Evolutionary conservation across 345 rosid species (phyloP).

Genomic region (Salix purpurea): DNA sequence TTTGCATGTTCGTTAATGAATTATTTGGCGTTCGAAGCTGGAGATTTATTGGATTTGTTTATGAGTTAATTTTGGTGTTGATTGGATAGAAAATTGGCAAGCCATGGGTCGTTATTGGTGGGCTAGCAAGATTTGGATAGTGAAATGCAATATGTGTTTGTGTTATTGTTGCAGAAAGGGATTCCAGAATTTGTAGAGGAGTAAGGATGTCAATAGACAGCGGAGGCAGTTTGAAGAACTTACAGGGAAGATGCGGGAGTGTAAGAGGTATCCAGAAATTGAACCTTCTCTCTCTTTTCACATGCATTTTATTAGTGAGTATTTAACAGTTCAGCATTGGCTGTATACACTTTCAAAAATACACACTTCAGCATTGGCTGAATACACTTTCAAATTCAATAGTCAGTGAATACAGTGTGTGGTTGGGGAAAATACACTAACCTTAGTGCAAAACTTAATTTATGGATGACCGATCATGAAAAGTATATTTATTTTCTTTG

Average conservation of each 20-base stretch:
- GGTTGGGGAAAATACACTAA: no score
- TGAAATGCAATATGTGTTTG: not conserved
- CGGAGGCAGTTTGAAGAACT: slow-evolving; percentile 33
- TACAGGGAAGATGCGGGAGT: slow-evolving; percentile 25
- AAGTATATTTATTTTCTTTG: no score
- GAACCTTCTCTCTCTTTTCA: not conserved
- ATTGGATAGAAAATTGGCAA: not conserved
- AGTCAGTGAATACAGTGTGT: not conserved
- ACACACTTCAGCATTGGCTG: not conserved
- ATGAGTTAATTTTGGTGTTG: not conserved
- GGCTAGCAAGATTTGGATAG: not conserved
- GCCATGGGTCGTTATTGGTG: not conserved
- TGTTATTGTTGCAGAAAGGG: slow-evolving; percentile 24
- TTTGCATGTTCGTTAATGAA: not conserved
- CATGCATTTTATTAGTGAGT: not conserved
- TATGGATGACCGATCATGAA: no score
- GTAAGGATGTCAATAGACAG: slow-evolving; percentile 28
- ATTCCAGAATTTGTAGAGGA: slow-evolving; percentile 29
- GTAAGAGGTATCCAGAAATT: slow-evolving; percentile 19
- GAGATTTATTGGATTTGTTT: not conserved
- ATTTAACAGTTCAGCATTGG: not conserved
- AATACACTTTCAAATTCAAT: not conserved
- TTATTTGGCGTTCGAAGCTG: not conserved
- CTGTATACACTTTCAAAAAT: not conserved
- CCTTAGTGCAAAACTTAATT: no score